Evolutionary conservation across 1,139 yeast species (phyloP), one percentile per base, ranked within the genome.

Genomic region (Zygotorulaspora mrakii): DNA sequence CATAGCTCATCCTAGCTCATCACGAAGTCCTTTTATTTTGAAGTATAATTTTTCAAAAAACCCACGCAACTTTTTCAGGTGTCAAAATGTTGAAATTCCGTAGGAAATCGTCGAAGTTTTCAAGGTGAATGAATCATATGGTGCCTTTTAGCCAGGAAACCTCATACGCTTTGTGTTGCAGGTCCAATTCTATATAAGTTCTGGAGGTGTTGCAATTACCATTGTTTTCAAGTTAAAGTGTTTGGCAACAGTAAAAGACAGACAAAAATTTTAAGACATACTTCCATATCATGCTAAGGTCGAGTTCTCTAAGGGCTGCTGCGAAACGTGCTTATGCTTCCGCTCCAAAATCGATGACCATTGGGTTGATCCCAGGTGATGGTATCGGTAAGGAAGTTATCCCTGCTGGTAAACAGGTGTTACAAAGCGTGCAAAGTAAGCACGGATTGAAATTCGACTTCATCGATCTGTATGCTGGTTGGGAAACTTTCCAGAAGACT

Each of bases 311-410:
- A 30, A 57, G 49, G 43, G 21, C 52, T 24, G 43, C 53, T 17
- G 41, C 55, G 10, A 44, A 47, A 29, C 58, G 61, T 43, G 45
- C 51, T 13, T 47, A 52, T 32, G 49, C 54, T n/a, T 40, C 50
- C 20, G 49, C 53, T 17, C 45, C 54, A 31, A 57, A 58, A 34
- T 45, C 51, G 4, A 41, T 61, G 29, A 60, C 63, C 12, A 57
- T 61, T 37, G 80, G 83, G 47, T 75, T 91, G 61, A 88, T 91
- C 57, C 96, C 98, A 38, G 98, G 98, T 62, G 98, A 91, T 64
- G 98, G 98, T 49, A 91, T 91, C 57, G 98, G 98, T 42, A 79
- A 86, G 59, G 98, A 91, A 68, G 98, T 91, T 37, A 88, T 91
- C 48, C 98, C 98, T 47, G 81, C 97, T 35, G 97, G 97, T 57